phyloP scores from a whole-genome alignment of 345 rosid species.

The Aquilaria sinensis region DNA sequence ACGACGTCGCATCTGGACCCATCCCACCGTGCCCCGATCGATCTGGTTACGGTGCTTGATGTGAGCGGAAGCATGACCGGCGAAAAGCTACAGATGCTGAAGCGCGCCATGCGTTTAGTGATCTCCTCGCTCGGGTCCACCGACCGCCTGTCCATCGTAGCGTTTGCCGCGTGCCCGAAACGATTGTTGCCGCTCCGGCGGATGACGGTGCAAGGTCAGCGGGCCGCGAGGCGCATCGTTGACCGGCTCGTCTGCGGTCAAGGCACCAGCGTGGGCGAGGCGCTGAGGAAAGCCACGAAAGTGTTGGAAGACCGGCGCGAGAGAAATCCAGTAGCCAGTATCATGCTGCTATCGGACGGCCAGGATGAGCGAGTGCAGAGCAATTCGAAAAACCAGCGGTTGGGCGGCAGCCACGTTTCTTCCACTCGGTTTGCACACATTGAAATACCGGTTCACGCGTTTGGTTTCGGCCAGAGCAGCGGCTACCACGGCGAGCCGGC shows the following conservation, averaged over 20 bases:
- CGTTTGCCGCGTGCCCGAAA: conserved; percentile 46
- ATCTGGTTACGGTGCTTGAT: conserved; percentile 69
- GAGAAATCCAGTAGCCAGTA: conserved; percentile 66
- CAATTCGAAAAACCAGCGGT: conserved; percentile 22
- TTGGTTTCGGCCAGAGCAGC: conserved; percentile 44
- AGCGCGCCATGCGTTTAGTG: conserved; percentile 62
- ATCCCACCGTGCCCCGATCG: conserved; percentile 59
- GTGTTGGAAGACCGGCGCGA: conserved; percentile 82
- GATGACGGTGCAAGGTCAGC: conserved; percentile 77
- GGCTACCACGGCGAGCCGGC: conserved; percentile 49
- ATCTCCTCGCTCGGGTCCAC: conserved; percentile 56
- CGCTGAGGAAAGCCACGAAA: conserved; percentile 67
- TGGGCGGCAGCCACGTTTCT: conserved; percentile 24
- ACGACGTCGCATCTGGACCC: conserved; percentile 24
- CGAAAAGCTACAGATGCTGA: conserved; percentile 55
- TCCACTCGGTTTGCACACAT: conserved; percentile 65
- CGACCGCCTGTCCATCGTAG: conserved; percentile 72
- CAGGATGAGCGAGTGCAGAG: conserved; percentile 30
- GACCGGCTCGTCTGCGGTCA: conserved; percentile 58
- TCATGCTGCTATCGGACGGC: conserved; percentile 62
- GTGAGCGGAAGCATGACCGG: conserved; percentile 54
- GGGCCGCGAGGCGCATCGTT: conserved; percentile 44
- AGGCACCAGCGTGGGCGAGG: conserved; percentile 51
- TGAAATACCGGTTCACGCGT: conserved; percentile 62
- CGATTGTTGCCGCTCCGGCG: conserved; percentile 57